Conservation (phyloP, 139 green algal genomes). For the Yamagishiella unicocca region DNA sequence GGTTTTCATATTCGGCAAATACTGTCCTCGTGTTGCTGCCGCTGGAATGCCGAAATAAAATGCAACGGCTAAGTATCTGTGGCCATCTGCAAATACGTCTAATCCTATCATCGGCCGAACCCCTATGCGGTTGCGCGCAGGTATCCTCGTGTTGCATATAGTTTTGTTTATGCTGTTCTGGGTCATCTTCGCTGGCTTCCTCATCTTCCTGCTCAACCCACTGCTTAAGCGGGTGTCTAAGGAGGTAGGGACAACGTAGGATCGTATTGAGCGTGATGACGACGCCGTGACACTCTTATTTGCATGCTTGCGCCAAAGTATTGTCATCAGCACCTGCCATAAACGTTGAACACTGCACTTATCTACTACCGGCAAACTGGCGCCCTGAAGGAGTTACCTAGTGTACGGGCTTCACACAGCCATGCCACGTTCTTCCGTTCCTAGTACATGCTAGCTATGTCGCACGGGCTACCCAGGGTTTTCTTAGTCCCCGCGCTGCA, state of each 20-base stretch:
- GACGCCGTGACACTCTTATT: no score
- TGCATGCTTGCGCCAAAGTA: not conserved
- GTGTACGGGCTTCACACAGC: not conserved
- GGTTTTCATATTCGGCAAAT: not conserved
- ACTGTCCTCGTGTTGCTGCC: not conserved
- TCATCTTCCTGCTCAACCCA: constrained; percentile 26
- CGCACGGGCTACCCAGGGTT: no score
- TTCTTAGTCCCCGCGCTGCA: no score
- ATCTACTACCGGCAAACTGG: not conserved
- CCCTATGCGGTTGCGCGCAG: not conserved
- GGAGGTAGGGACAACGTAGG: constrained; percentile 3
- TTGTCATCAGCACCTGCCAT: not conserved
- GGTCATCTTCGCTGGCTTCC: constrained; percentile 18
- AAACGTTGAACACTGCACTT: not conserved
- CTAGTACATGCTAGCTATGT: not conserved
- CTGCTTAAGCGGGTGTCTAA: constrained; percentile 1
- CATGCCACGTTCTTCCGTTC: not conserved
- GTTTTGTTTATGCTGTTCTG: constrained; percentile 21
- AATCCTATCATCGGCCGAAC: not conserved
- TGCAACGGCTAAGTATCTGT: not conserved
- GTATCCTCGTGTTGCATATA: constrained; percentile 25
- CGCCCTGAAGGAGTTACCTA: not conserved
- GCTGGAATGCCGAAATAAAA: no score
- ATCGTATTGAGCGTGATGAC: not conserved
- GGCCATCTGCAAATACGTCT: not conserved